Conservation (phyloP, 164 flowering plant species). For the Brasenia schreberi region DNA sequence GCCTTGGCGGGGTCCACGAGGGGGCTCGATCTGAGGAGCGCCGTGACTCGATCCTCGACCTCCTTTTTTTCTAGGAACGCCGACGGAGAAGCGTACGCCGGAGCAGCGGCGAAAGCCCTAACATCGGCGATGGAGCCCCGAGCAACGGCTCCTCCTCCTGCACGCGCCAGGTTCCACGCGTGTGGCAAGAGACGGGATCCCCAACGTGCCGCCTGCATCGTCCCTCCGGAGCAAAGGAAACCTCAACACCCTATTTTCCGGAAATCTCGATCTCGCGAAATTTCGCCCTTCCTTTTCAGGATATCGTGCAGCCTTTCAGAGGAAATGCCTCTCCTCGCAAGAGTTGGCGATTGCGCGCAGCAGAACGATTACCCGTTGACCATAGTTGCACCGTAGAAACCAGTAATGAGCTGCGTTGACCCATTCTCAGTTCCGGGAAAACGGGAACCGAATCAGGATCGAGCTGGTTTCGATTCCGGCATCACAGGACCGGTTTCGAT, state of each 20-base stretch:
- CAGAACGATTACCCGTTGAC: no score
- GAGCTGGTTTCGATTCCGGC: no score
- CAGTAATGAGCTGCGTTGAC: no score
- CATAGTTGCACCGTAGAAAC: no score
- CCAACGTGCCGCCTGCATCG: conserved; percentile 3
- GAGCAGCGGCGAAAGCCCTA: neutral
- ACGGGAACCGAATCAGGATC: no score
- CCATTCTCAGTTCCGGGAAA: no score
- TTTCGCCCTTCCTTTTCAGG: neutral
- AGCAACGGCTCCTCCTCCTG: neutral
- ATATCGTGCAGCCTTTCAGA: neutral
- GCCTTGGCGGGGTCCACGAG: conserved; percentile 5
- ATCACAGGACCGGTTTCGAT: no score
- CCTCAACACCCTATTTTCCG: neutral
- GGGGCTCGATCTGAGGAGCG: conserved; percentile 2
- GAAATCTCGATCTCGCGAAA: neutral
- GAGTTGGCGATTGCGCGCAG: no score
- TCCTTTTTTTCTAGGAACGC: conserved; percentile 3
- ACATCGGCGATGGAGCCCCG: neutral
- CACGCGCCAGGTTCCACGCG: neutral
- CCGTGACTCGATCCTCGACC: conserved; percentile 1
- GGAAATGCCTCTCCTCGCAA: no score
- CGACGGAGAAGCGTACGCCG: conserved; percentile 3
- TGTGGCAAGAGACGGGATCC: neutral
- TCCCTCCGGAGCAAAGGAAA: neutral